Evolutionary conservation across 768 basidiomycete species (phyloP).

Genomic region (Russula foetens): DNA sequence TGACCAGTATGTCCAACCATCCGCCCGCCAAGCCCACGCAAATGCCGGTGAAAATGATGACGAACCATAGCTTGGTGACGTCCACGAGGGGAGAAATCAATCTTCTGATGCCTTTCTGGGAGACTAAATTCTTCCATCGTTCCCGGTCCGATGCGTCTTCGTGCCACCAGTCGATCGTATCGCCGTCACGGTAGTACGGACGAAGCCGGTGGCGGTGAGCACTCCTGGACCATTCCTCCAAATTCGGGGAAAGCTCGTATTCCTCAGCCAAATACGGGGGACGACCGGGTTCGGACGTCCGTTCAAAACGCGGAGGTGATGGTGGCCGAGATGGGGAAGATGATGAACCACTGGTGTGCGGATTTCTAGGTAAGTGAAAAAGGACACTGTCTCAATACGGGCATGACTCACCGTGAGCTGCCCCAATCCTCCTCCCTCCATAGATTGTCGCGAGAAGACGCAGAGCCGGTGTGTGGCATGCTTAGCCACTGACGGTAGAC

Average conservation of each 20-base stretch:
- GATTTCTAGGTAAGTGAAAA: not conserved
- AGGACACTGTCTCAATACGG: not conserved
- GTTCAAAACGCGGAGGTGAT: not conserved
- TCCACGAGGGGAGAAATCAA: slow-evolving; percentile 47
- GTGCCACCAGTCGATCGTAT: slow-evolving; percentile 61
- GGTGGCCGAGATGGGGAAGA: not conserved
- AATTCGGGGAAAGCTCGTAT: slow-evolving; percentile 14
- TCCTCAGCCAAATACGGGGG: slow-evolving; percentile 2
- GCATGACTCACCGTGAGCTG: not conserved
- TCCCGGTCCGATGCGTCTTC: slow-evolving; percentile 58
- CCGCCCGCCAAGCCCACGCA: slow-evolving; percentile 63
- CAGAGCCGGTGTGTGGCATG: slow-evolving; percentile 1
- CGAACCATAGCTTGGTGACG: slow-evolving; percentile 54
- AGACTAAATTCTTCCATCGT: slow-evolving; percentile 39
- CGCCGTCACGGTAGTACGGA: slow-evolving; percentile 44
- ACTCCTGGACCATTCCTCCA: slow-evolving; percentile 17
- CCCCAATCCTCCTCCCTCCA: slow-evolving; percentile 1
- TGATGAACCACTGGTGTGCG: not conserved
- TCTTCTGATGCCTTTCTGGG: slow-evolving; percentile 49
- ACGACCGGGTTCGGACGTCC: not conserved
- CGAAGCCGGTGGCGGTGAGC: slow-evolving; percentile 15
- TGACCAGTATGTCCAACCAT: slow-evolving; percentile 65
- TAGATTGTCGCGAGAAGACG: not conserved
- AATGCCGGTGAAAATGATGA: slow-evolving; percentile 57
- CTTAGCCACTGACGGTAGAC: not conserved